phyloP scores from a whole-genome alignment of 345 rosid species.

The Salix viminalis region DNA sequence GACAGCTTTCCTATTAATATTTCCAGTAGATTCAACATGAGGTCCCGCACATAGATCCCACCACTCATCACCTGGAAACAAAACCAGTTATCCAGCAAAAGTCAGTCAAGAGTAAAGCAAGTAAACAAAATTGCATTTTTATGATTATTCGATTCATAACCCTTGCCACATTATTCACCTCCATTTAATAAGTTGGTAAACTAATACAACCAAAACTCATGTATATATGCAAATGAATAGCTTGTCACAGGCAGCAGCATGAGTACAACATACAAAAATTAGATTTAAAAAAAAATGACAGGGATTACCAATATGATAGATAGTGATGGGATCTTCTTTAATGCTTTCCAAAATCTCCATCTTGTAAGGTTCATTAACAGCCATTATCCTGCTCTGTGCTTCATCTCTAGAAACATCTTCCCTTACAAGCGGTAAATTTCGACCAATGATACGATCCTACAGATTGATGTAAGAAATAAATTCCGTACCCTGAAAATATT shows the following conservation, averaged over 20 bases:
- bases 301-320: slow-evolving; percentile 75
- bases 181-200: not conserved
- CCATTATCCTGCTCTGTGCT: slow-evolving; percentile 66
- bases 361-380: slow-evolving; percentile 87
- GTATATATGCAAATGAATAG: too few relatives aligned
- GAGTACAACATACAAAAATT: not conserved
- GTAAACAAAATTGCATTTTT: not conserved
- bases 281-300: slow-evolving; percentile 2
- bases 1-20: slow-evolving; percentile 65
- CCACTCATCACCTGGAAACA: slow-evolving; percentile 77
- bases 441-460: slow-evolving; percentile 87
- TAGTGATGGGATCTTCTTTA: slow-evolving; percentile 73
- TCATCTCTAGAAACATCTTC: slow-evolving; percentile 90
- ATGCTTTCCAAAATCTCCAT: slow-evolving; percentile 86
- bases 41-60: slow-evolving; percentile 99
- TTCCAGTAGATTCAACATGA: slow-evolving; percentile 87
- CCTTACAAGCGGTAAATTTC: slow-evolving; percentile 77
- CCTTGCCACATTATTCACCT: not conserved
- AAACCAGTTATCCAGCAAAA: not conserved
- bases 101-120: not conserved
- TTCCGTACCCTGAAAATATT: slow-evolving; percentile 40
- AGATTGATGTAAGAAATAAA: slow-evolving; percentile 46
- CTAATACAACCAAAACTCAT: not conserved
- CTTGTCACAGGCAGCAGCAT: too few relatives aligned
- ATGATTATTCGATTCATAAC: not conserved